Percentiles rank a stretch among this genome's conserved stretches.
These are phyloP conservation scores for Naganishia friedmannii DNA, from an alignment of 768 basidiomycete genomes.

Conservation along the genomic window DNA sequence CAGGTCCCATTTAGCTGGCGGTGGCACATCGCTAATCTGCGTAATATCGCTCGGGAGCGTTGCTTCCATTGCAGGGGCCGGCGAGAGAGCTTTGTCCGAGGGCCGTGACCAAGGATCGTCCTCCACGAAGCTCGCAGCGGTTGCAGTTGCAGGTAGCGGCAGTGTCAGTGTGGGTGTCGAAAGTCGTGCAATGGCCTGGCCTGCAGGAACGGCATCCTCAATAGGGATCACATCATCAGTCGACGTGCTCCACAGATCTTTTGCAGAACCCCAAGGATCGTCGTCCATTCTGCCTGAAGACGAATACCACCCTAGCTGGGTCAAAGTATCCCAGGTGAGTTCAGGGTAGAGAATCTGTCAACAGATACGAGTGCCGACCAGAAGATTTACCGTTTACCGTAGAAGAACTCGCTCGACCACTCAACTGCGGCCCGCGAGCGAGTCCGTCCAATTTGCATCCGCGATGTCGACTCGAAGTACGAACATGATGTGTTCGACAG, in stretches of 20 bases:
- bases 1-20: neutral
- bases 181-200: neutral
- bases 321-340: neutral
- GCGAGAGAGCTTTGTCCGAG: neutral
- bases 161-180: too few species aligned
- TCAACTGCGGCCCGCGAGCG: too few species aligned
- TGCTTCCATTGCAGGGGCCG: neutral
- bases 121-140: neutral
- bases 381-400: too few species aligned
- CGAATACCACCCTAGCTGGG: neutral
- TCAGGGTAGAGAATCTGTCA: neutral
- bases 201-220: too few species aligned
- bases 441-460: too few species aligned
- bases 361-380: neutral
- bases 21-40: neutral
- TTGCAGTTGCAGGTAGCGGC: neutral
- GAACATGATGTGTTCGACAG: too few species aligned
- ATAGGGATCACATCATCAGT: neutral
- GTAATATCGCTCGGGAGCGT: neutral
- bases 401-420: too few species aligned
- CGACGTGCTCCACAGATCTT: neutral
- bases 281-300: slow-evolving; percentile 12
- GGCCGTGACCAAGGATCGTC: slow-evolving; percentile 6
- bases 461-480: too few species aligned
- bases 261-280: slow-evolving; percentile 17